Evolutionary conservation across 306 rosid species (phyloP).

Genomic region (Oemleria cerasiformis): DNA sequence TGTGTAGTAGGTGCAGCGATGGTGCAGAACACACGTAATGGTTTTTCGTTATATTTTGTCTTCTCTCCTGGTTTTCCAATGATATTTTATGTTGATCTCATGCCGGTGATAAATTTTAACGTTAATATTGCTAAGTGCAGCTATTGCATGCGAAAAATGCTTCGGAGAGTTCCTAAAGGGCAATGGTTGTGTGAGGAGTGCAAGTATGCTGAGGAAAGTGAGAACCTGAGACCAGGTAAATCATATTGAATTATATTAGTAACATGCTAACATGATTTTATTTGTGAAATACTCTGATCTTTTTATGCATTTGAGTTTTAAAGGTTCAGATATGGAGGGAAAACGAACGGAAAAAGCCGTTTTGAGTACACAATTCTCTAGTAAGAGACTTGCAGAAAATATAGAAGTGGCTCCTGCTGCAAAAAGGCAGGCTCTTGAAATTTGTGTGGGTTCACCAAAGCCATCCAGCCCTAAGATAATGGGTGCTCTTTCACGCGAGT

Average conservation of each 20-base stretch:
- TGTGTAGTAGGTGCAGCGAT: conserved; percentile 84
- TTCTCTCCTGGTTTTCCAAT: conserved; percentile 20
- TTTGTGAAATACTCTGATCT: conserved; percentile 3
- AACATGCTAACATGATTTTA: conserved; percentile 9
- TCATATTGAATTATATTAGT: conserved; percentile 13
- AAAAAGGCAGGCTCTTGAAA: conserved; percentile 71
- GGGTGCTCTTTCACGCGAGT: conserved; percentile 53
- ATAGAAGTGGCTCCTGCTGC: conserved; percentile 46
- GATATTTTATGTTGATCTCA: conserved; percentile 17
- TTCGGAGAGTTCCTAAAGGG: conserved; percentile 67
- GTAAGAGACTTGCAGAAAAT: conserved; percentile 62
- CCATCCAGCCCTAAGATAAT: conserved; percentile 54
- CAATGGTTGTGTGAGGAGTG: conserved; percentile 95
- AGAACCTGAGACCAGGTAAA: conserved; percentile 64
- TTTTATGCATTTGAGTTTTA: conserved; percentile 3
- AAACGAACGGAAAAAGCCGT: conserved; percentile 34
- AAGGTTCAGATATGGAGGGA: conserved; percentile 38
- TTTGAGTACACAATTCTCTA: conserved; percentile 43
- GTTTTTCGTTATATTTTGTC: conserved; percentile 16
- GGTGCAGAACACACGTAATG: conserved; percentile 98
- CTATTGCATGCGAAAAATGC: conserved; percentile 92
- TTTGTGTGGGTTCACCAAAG: conserved; percentile 58
- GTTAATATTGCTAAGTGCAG: conserved; percentile 41
- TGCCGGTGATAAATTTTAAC: conserved; percentile 20
- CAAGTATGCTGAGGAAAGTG: conserved; percentile 50